Conservation (phyloP, 2,329 filamentous ascomycete species). For the Ciborinia camelliae region DNA sequence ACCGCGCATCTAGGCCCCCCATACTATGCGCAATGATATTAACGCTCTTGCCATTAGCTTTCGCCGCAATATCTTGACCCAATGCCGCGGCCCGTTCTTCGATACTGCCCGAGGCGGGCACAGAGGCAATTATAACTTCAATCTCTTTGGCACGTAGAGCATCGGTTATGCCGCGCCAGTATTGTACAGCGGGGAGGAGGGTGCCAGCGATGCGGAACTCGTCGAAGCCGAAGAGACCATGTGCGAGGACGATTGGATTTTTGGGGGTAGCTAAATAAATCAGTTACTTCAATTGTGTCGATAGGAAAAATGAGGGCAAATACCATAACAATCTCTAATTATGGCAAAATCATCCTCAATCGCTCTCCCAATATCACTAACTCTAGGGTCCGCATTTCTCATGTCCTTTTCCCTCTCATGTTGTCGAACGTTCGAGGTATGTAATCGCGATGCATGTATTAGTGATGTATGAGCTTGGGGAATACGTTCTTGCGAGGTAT, state of each 20-base stretch:
- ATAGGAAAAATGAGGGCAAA: background rate
- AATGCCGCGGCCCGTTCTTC: slow-evolving; percentile 57
- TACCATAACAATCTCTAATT: slow-evolving; percentile 56
- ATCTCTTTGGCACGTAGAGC: slow-evolving; percentile 52
- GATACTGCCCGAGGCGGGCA: slow-evolving; percentile 60
- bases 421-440: slow-evolving; percentile 1
- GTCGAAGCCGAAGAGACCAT: slow-evolving; percentile 62
- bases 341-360: slow-evolving; percentile 61
- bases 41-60: slow-evolving; percentile 54
- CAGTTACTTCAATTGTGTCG: background rate
- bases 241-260: slow-evolving; percentile 61
- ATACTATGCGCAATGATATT: slow-evolving; percentile 73
- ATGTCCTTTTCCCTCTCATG: slow-evolving; percentile 19
- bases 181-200: slow-evolving; percentile 54
- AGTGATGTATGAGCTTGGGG: background rate
- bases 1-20: slow-evolving; percentile 62
- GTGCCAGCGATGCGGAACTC: slow-evolving; percentile 50
- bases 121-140: slow-evolving; percentile 57
- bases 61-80: slow-evolving; percentile 50
- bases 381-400: slow-evolving; percentile 44
- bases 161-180: slow-evolving; percentile 63
- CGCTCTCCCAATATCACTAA: slow-evolving; percentile 47
- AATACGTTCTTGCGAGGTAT: background rate
- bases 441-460: slow-evolving; percentile 5
- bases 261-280: slow-evolving; percentile 48